phyloP scores from a whole-genome alignment of 164 flowering plant species.

The Pachysandra terminalis region DNA sequence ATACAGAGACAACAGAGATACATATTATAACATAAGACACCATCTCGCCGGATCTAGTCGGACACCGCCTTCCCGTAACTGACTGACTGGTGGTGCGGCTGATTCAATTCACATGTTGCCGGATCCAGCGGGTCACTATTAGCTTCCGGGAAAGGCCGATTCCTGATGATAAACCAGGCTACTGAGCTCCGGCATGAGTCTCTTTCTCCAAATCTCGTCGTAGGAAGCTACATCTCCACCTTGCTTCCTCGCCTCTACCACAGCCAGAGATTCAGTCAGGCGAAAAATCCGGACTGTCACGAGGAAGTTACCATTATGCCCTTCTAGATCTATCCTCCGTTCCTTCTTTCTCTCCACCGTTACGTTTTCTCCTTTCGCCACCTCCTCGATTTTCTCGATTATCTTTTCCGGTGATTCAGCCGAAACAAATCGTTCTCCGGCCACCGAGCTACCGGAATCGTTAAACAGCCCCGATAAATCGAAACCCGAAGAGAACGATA shows the following conservation, averaged over 20 bases:
- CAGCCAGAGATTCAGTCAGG: constrained; percentile 39
- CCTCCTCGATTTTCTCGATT: constrained; percentile 34
- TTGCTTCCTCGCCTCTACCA: constrained; percentile 48
- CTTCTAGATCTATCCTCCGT: constrained; percentile 37
- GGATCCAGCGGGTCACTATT: not conserved
- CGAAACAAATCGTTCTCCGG: constrained; percentile 35
- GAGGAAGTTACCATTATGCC: constrained; percentile 34
- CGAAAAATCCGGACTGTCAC: constrained; percentile 33
- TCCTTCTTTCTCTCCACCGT: constrained; percentile 37
- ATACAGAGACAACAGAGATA: no score
- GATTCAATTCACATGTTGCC: no score
- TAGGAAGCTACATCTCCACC: constrained; percentile 30
- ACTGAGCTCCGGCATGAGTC: constrained; percentile 31
- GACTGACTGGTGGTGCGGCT: no score
- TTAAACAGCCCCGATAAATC: constrained; percentile 51
- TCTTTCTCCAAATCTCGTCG: constrained; percentile 35
- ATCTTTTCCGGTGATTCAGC: constrained; percentile 33
- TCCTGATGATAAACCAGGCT: constrained; percentile 15
- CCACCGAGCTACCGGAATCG: constrained; percentile 12
- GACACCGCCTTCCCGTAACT: no score
- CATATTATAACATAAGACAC: no score
- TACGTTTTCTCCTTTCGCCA: constrained; percentile 25
- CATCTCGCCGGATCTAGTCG: no score
- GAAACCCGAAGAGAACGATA: constrained; percentile 56
- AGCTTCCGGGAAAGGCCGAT: not conserved